These are phyloP conservation scores for Pyrus pyrifolia DNA, from an alignment of 306 rosid species.

Conservation along the genomic window DNA sequence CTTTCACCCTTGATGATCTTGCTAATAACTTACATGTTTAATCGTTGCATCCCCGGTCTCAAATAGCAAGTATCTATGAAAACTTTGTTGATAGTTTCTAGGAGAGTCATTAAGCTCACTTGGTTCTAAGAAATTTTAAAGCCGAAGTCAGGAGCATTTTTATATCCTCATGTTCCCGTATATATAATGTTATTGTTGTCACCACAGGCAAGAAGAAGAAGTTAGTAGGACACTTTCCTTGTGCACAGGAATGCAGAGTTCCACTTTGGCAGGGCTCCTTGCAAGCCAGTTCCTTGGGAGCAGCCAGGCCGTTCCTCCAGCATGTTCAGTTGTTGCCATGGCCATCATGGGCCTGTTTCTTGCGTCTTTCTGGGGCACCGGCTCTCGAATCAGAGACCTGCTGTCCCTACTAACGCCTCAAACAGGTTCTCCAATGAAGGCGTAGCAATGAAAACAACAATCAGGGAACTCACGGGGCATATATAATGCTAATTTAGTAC, in stretches of 20 bases:
- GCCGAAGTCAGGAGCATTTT: background rate
- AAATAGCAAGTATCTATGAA: background rate
- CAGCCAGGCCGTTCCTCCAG: constrained; percentile 93
- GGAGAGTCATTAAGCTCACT: background rate
- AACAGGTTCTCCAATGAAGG: constrained; percentile 28
- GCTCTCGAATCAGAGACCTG: constrained; percentile 59
- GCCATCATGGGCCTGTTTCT: constrained; percentile 93
- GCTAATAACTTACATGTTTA: background rate
- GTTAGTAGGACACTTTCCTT: constrained; percentile 73
- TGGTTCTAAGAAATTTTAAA: background rate
- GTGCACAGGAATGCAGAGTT: constrained; percentile 99
- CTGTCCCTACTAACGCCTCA: constrained; percentile 32
- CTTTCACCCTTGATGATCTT: background rate
- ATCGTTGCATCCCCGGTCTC: background rate
- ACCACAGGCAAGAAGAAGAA: constrained; percentile 71
- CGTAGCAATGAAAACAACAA: background rate
- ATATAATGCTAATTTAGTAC: background rate
- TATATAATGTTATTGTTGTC: constrained; percentile 3
- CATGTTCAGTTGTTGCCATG: constrained; percentile 92
- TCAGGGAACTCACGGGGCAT: background rate
- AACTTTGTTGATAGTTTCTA: background rate
- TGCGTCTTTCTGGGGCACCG: constrained; percentile 89
- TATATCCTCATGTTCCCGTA: background rate
- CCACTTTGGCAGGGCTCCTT: constrained; percentile 95
- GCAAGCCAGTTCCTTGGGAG: constrained; percentile 90